Evolutionary conservation across 2,329 filamentous ascomycete species (phyloP).

Genomic region (Botryosphaeria dothidea): DNA sequence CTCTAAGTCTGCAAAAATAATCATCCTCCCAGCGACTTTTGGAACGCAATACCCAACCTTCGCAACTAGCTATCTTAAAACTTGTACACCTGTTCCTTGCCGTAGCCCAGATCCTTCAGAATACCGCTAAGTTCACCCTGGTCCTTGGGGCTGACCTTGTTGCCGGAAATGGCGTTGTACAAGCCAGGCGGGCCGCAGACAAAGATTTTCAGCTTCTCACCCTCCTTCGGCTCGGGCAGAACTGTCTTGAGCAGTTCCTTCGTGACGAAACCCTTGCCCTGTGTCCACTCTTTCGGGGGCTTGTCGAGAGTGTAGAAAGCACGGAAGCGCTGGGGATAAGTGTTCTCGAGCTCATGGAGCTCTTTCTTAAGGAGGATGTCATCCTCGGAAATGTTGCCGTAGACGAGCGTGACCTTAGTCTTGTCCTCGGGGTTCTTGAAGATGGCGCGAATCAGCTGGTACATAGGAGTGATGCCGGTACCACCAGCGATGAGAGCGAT

Average conservation of each 20-base stretch:
- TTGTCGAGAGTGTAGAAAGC: conserved; percentile 94
- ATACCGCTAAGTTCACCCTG: conserved; percentile 86
- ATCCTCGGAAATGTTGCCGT: conserved; percentile 84
- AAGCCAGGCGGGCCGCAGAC: conserved; percentile 90
- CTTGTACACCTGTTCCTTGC: conserved; percentile 93
- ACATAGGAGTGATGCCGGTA: conserved; percentile 97
- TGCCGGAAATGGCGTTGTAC: conserved; percentile 90
- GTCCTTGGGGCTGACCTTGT: conserved; percentile 88
- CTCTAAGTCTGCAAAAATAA: background rate
- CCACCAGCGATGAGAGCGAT: conserved; percentile 87
- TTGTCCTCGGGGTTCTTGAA: conserved; percentile 96
- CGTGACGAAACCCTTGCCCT: conserved; percentile 76
- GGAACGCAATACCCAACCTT: background rate
- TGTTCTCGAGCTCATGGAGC: conserved; percentile 85
- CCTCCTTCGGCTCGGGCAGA: conserved; percentile 82
- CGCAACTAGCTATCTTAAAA: conserved; percentile 59
- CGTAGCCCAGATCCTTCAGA: conserved; percentile 82
- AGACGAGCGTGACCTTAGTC: conserved; percentile 95
- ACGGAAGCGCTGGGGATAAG: conserved; percentile 90
- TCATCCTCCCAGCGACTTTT: background rate
- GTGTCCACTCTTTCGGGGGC: conserved; percentile 73
- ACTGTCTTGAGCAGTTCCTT: conserved; percentile 96
- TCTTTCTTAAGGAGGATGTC: conserved; percentile 91
- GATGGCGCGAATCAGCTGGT: conserved; percentile 86
- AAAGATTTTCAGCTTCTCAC: conserved; percentile 90